Base-by-base conservation (phyloP, 2,329 filamentous ascomycete species). In the Trichophyton simii region DNA sequence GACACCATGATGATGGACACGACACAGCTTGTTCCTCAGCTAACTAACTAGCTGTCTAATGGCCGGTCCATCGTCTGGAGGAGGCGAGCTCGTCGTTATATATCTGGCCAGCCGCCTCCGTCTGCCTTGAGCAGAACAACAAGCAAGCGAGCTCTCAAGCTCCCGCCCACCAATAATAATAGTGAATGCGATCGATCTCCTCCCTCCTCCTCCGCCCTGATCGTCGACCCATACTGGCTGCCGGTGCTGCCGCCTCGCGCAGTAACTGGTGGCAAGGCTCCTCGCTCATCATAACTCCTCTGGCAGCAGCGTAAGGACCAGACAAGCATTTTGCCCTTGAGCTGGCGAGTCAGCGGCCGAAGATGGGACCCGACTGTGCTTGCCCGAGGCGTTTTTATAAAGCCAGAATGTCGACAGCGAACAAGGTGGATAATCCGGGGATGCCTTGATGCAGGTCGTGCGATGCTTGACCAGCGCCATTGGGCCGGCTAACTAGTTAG, bases 1-100 rank as follows among this genome's bases (percentile, higher is more conserved):
- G 65, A 64, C 59, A 64, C 70, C 69, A 72, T 71, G 38, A 63
- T 63, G 59, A 20, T 63, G 57, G 15, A 38, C 34, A 38, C 9
- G 34, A 38, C 34, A 38, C 34, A 13, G 11, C 34, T 38, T 38
- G 34, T 38, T 38, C 28, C 28, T 31, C 28, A 13, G 13, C 13
- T 38, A 8, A 38, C 2, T 11, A 28, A 6, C 6, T 7, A 31
- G 28, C 28, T 31, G 28, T 7, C 28, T 31, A 31, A 31, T 31
- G 28, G 28, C 28, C 6, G 28, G 28, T 31, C 5, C 28, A 31
- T 31, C 28, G 28, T 31, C 6, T 13, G 2, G 15, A 13, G 41
- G 3, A 8, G 41, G 8, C 15, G 41, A n/a, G 41, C 15, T 5
- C 41, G 8, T 20, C 41, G 34, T 44, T 18, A 44, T 44, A 44